Evolutionary conservation across 2,329 filamentous ascomycete genomes (phyloP).

Genomic region (Tolypocladium inflatum): DNA sequence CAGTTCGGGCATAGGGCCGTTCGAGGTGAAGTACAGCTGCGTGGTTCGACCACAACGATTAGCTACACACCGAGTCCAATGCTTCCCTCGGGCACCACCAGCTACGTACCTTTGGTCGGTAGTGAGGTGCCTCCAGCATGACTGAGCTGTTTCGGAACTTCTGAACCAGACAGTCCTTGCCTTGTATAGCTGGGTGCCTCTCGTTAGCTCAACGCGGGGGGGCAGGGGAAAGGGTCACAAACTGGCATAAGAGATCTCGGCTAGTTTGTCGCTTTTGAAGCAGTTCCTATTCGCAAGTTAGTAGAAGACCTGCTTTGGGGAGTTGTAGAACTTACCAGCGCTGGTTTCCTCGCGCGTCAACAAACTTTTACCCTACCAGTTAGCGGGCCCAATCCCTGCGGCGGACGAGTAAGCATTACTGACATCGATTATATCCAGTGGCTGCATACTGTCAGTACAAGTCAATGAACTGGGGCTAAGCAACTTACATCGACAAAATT

Average conservation of each 20-base stretch:
- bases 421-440: constrained; percentile 64
- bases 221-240: constrained; percentile 2
- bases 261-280: constrained; percentile 75
- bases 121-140: constrained; percentile 76
- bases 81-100: neutral
- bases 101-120: constrained; percentile 65
- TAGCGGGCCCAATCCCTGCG: constrained; percentile 3
- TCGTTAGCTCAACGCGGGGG: constrained; percentile 12
- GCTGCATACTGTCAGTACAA: constrained; percentile 37
- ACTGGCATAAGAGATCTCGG: constrained; percentile 95
- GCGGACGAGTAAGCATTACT: constrained; percentile 16
- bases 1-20: constrained; percentile 36
- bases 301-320: neutral
- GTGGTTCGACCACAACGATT: neutral
- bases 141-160: constrained; percentile 97
- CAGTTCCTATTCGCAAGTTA: constrained; percentile 49
- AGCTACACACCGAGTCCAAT: neutral
- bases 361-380: constrained; percentile 45
- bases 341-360: constrained; percentile 59
- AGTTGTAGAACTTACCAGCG: constrained; percentile 43
- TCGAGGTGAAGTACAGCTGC: constrained; percentile 44
- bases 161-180: constrained; percentile 79
- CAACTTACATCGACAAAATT: constrained; percentile 73
- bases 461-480: neutral
- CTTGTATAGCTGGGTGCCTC: constrained; percentile 64